These are phyloP conservation scores for Chaetoscypha palmicola DNA, from an alignment of 2,329 filamentous ascomycete species.

Conservation along the genomic window DNA sequence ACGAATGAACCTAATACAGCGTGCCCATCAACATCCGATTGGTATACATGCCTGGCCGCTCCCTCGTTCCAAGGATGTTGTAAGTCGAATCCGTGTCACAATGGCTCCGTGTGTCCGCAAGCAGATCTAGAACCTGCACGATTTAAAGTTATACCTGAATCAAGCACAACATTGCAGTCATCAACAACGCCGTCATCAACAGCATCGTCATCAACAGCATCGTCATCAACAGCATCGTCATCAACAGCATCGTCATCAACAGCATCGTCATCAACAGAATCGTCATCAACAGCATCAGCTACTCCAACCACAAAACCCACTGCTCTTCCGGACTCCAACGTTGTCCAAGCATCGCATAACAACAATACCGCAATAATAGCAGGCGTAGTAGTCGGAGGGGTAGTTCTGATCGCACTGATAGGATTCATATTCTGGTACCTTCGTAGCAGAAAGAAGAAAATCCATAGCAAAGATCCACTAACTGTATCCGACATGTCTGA, in stretches of 20 bases:
- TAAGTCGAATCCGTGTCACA: constrained; percentile 2
- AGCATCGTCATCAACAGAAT: background rate
- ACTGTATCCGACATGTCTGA: background rate
- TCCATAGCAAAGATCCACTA: background rate
- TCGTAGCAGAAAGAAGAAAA: background rate
- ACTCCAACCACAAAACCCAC: background rate
- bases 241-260: background rate
- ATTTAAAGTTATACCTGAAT: constrained; percentile 4
- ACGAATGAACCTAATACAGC: background rate
- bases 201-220: background rate
- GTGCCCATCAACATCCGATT: background rate
- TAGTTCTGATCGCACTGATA: constrained; percentile 4
- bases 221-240: background rate
- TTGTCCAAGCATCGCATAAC: background rate
- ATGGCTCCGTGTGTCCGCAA: background rate
- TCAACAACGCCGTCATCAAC: background rate
- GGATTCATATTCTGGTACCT: constrained; percentile 1
- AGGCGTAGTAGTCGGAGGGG: constrained; percentile 2
- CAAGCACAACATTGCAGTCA: background rate
- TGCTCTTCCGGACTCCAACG: background rate
- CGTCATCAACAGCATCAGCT: background rate
- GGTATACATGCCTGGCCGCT: background rate
- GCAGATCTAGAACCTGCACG: constrained; percentile 1
- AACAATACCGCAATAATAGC: constrained; percentile 5
- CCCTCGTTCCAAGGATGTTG: background rate